Evolutionary conservation across 176 grass and related monocot genomes (phyloP), one percentile per base, ranked within the genome.

Genomic region (Musa beccarii): DNA sequence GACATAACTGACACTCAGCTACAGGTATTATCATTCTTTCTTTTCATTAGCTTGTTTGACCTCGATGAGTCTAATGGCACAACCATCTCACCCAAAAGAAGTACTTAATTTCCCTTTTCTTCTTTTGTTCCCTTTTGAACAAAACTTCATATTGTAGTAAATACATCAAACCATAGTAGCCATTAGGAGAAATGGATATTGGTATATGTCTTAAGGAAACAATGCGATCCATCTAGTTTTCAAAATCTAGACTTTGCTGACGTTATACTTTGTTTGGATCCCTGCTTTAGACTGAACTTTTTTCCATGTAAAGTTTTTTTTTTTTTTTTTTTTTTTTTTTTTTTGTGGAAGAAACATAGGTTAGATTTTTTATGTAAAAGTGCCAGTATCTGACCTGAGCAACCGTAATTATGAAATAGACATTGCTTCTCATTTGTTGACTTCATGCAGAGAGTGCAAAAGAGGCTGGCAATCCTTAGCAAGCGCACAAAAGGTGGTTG

Each of bases 1-100:
- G 94, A 98, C 59, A 75, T 83, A 75, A 93, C 94, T 77, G 89
- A 89, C 22, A 85, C 90, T 0, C 88, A 84, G 63, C 90, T 98
- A 87, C 90, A 89, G 94, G 94, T 93, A 72, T 78, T 34, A 56
- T 74, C 1, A 59, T 16, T 5, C 13, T 56, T 72, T 54, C 24
- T 53, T 19, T 73, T 52, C 59, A 53, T 53, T 43, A 19, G 19
- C 57, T 80, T 63, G 29, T 24, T 52, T 21, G 1, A 63, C 22
- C 49, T 66, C 6, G 3, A 43, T 43, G 34, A 43, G 34, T 43
- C 34, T 43, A 0, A 43, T 43, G 34, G 34, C 34, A 43, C 34
- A 3, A 43, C 34, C 34, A 43, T 43, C 34, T 43, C 34, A 43
- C 34, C 34, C 34, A 43, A 43, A 43, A 4, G 34, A 6, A 43